Evolutionary conservation across 768 basidiomycete species (phyloP).

Genomic region (Tulasnella sp.): DNA sequence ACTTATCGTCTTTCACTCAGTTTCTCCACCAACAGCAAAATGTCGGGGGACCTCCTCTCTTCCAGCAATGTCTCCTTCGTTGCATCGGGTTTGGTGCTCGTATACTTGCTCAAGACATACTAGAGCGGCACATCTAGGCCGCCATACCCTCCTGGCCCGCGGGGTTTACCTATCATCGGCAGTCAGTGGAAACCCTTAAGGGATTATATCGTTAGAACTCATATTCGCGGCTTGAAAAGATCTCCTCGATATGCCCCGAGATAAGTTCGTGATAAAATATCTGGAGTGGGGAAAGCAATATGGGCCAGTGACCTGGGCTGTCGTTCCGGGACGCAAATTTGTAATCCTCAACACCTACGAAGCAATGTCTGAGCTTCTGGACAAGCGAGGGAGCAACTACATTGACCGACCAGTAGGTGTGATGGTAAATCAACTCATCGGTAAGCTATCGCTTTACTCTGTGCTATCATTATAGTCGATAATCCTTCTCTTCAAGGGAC

Average conservation of each 20-base stretch:
- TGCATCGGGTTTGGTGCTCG: not conserved
- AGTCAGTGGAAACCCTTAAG: not conserved
- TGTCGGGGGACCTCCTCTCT: not conserved
- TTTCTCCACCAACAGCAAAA: not conserved
- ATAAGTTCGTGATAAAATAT: not conserved
- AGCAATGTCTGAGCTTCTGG: not conserved
- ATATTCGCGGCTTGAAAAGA: not conserved
- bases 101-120: not conserved
- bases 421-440: not conserved
- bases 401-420: not conserved
- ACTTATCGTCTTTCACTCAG: not conserved
- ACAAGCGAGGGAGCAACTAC: slow-evolving; percentile 4
- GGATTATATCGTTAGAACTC: not conserved
- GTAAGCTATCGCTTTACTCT: not conserved
- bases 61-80: not conserved
- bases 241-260: not conserved
- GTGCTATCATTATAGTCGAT: not conserved
- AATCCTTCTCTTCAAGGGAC: not conserved
- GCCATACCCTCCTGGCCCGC: not conserved
- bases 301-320: not conserved
- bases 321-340: not conserved
- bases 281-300: not conserved
- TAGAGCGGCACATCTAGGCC: not conserved
- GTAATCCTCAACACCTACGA: not conserved
- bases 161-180: not conserved